Evolutionary conservation across 2,329 filamentous ascomycete species (phyloP).

Genomic region (Tolypocladium guangdongense): DNA sequence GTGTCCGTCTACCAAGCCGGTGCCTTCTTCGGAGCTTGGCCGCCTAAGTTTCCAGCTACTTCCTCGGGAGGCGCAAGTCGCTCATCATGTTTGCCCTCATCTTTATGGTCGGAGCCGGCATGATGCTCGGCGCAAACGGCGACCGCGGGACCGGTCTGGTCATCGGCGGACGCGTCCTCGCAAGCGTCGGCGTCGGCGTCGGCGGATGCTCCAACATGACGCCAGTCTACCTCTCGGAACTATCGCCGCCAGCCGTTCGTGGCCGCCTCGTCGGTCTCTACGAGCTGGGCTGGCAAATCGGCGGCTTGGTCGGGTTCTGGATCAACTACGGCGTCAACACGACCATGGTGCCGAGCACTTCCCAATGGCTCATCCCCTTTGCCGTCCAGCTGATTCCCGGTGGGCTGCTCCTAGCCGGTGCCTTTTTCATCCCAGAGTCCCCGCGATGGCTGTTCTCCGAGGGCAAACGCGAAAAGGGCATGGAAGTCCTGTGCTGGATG

Average conservation of each 20-base stretch:
- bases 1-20: conserved; percentile 61
- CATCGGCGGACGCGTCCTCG: conserved; percentile 11
- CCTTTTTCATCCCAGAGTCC: conserved; percentile 52
- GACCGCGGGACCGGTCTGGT: conserved; percentile 10
- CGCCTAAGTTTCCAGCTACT: conserved; percentile 9
- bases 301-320: conserved; percentile 10
- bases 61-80: conserved; percentile 9
- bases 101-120: conserved; percentile 9
- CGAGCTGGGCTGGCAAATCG: conserved; percentile 11
- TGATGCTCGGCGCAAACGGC: conserved; percentile 37
- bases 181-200: conserved; percentile 13
- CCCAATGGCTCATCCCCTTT: conserved; percentile 56
- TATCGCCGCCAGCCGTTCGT: conserved; percentile 8
- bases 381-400: conserved; percentile 57
- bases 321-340: conserved; percentile 48
- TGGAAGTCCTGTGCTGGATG: conserved; percentile 52
- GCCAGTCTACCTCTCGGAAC: conserved; percentile 12
- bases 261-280: conserved; percentile 12
- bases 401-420: conserved; percentile 48
- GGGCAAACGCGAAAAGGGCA: conserved; percentile 46
- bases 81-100: conserved; percentile 9
- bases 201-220: conserved; percentile 13
- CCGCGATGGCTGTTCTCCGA: conserved; percentile 60
- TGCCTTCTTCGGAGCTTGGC: conserved; percentile 11
- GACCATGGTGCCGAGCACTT: conserved; percentile 31